Conservation (phyloP, 2,329 filamentous ascomycete genomes). For the Phaeosphaeriaceae sp. region DNA sequence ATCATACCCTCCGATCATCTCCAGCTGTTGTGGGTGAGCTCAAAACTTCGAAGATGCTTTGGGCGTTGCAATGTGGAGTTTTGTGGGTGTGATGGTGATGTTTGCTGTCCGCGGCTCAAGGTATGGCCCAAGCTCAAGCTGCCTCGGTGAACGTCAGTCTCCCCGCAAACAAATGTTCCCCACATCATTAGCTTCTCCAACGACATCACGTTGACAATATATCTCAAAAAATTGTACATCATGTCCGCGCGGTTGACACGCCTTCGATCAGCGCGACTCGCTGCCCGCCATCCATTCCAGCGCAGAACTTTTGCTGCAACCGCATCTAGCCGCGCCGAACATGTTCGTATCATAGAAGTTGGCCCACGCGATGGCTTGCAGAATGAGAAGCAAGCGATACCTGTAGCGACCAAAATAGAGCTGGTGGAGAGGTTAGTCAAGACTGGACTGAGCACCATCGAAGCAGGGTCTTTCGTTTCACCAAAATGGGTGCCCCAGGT, state of each 20-base stretch:
- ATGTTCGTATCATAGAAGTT: slow-evolving; percentile 76
- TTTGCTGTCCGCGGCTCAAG: background rate
- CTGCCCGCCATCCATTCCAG: slow-evolving; percentile 40
- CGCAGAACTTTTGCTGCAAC: slow-evolving; percentile 41
- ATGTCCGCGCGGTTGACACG: slow-evolving; percentile 43
- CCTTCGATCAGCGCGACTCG: slow-evolving; percentile 44
- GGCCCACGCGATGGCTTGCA: slow-evolving; percentile 87
- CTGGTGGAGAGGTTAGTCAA: slow-evolving; percentile 72
- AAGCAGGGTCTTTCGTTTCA: slow-evolving; percentile 82
- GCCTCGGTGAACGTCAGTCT: slow-evolving; percentile 17
- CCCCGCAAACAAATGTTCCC: slow-evolving; percentile 20
- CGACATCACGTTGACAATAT: background rate
- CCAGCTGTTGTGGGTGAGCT: too few species aligned
- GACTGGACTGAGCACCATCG: slow-evolving; percentile 76
- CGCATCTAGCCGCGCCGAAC: slow-evolving; percentile 46
- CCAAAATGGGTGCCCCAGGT: slow-evolving; percentile 88
- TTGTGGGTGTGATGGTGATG: background rate
- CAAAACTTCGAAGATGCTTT: too few species aligned
- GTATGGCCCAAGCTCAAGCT: slow-evolving; percentile 15
- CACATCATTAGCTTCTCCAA: slow-evolving; percentile 10
- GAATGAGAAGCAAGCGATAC: slow-evolving; percentile 77
- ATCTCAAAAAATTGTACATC: background rate
- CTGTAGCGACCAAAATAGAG: slow-evolving; percentile 76
- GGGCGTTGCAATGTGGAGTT: background rate
- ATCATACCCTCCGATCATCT: too few species aligned